Evolutionary conservation across 805 yeast species (phyloP).

Genomic region (Clavispora fructus): DNA sequence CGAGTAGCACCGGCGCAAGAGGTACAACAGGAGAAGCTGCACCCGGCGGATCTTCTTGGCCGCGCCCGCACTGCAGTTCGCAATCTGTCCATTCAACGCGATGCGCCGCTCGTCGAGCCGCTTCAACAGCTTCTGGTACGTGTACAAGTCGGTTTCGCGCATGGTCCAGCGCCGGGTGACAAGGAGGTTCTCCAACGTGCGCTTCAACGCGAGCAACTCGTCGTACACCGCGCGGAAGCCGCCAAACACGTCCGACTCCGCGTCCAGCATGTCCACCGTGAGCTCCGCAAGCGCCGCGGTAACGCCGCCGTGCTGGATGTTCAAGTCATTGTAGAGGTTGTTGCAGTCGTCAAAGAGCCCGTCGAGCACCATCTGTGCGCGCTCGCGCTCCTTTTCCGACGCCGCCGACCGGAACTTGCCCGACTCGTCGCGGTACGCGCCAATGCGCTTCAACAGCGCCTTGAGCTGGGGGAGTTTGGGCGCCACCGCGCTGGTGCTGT

Average conservation of each 20-base stretch:
- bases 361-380: constrained; percentile 48
- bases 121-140: constrained; percentile 69
- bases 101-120: constrained; percentile 70
- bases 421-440: constrained; percentile 43
- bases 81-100: constrained; percentile 19
- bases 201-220: constrained; percentile 59
- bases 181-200: constrained; percentile 72
- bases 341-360: constrained; percentile 82
- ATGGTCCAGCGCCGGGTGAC: constrained; percentile 96
- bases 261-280: constrained; percentile 34
- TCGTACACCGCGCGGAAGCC: constrained; percentile 52
- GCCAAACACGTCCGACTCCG: constrained; percentile 13
- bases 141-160: constrained; percentile 89
- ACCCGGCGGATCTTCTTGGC: constrained; percentile 23
- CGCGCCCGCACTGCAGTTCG: constrained; percentile 13
- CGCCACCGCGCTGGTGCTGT: background rate
- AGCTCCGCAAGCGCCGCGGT: constrained; percentile 18
- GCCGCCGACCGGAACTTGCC: constrained; percentile 44
- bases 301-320: constrained; percentile 36
- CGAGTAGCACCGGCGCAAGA: constrained; percentile 87
- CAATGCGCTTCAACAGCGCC: constrained; percentile 24
- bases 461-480: constrained; percentile 17
- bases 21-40: constrained; percentile 56
- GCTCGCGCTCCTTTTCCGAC: constrained; percentile 17
- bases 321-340: constrained; percentile 64